Percentiles rank a stretch among this genome's conserved stretches.
phyloP scores from a whole-genome alignment of 2,329 filamentous ascomycete genomes.

The Fusarium citri region DNA sequence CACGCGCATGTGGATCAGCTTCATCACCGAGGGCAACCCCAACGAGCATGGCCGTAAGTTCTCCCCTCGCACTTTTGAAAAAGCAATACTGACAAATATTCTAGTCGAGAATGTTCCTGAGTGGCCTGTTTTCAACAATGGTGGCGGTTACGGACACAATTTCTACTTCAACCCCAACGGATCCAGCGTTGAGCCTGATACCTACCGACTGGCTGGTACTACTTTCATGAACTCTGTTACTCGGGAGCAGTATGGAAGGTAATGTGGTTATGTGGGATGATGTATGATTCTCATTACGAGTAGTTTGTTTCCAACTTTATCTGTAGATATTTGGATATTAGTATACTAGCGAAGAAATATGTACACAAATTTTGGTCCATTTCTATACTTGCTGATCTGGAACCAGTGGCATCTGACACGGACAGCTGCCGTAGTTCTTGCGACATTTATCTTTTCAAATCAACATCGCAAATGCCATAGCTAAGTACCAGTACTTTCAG shows the following conservation, averaged over 20 bases:
- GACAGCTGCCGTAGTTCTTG: too few relatives aligned
- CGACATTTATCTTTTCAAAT: too few relatives aligned
- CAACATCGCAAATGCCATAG: background rate
- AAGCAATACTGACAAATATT: background rate
- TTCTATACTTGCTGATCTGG: too few relatives aligned
- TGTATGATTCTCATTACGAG: background rate
- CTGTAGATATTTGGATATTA: background rate
- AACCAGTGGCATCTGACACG: too few relatives aligned
- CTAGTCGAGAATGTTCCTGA: conserved; percentile 25
- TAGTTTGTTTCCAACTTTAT: background rate
- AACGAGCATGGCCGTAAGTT: conserved; percentile 46
- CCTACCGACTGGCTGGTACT: conserved; percentile 36
- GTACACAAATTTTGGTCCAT: background rate
- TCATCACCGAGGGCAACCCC: conserved; percentile 52
- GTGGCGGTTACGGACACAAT: conserved; percentile 38
- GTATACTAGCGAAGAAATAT: background rate
- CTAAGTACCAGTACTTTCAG: background rate
- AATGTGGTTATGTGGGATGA: background rate
- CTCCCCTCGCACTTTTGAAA: rapidly evolving
- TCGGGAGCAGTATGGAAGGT: conserved; percentile 32
- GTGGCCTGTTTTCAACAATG: conserved; percentile 34
- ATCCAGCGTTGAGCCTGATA: conserved; percentile 31
- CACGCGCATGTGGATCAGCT: conserved; percentile 53
- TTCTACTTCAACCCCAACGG: conserved; percentile 41
- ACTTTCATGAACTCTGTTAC: conserved; percentile 38